Conservation (phyloP, 2,329 filamentous ascomycete species). For the Fusarium camptoceras region DNA sequence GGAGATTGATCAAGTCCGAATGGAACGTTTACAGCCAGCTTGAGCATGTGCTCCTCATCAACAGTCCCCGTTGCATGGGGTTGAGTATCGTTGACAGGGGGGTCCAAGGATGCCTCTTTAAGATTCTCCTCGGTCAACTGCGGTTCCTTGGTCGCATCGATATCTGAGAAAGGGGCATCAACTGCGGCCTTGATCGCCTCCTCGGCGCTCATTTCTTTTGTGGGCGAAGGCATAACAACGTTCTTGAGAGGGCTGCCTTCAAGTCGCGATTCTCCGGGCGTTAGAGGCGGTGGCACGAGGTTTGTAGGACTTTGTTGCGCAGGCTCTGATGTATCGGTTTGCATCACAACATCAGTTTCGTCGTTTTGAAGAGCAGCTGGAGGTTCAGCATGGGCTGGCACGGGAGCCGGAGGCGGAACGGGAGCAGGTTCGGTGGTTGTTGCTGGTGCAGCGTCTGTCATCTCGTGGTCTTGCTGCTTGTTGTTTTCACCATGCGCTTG, state of each 20-base stretch:
- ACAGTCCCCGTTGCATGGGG: constrained; percentile 2
- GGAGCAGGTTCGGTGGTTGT: constrained; percentile 33
- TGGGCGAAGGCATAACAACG: constrained; percentile 61
- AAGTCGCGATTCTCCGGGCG: constrained; percentile 50
- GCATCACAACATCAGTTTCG: constrained; percentile 43
- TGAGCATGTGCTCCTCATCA: constrained; percentile 25
- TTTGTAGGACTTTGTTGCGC: constrained; percentile 48
- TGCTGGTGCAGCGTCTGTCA: constrained; percentile 52
- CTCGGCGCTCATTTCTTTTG: constrained; percentile 47
- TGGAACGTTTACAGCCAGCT: constrained; percentile 24
- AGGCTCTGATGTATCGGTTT: constrained; percentile 38
- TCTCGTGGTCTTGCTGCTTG: constrained; percentile 53
- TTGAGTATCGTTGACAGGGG: constrained; percentile 10
- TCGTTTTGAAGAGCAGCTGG: constrained; percentile 34
- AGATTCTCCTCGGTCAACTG: constrained; percentile 21
- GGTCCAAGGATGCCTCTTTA: constrained; percentile 1
- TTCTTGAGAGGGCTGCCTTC: constrained; percentile 68
- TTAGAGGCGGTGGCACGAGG: constrained; percentile 48
- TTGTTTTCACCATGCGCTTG: constrained; percentile 48
- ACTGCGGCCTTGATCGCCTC: constrained; percentile 10
- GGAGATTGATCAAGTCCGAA: constrained; percentile 16
- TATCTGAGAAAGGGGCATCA: neutral
- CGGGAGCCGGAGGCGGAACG: constrained; percentile 17
- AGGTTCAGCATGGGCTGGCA: constrained; percentile 5
- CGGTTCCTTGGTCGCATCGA: neutral